Evolutionary conservation across 2,329 filamentous ascomycete genomes (phyloP).

Genomic region (Thielaviopsis euricoi): DNA sequence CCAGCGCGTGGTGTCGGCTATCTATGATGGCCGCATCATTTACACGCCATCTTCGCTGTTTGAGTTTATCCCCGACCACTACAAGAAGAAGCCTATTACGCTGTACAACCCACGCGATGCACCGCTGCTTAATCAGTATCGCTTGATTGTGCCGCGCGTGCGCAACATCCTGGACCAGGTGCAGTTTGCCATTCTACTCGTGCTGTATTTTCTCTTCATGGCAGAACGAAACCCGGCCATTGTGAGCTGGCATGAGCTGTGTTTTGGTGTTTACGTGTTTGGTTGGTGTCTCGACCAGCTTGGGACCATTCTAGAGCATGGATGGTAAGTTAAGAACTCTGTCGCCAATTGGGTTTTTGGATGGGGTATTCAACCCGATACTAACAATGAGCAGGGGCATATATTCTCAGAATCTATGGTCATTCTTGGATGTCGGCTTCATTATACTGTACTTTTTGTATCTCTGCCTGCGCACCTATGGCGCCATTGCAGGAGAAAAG

Average conservation of each 20-base stretch:
- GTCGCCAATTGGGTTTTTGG: neutral
- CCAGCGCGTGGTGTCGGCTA: slow-evolving; percentile 67
- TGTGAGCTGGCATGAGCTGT: slow-evolving; percentile 41
- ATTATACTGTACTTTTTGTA: slow-evolving; percentile 55
- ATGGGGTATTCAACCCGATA: neutral
- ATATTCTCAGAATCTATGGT: slow-evolving; percentile 79
- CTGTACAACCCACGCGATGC: slow-evolving; percentile 64
- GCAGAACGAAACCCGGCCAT: slow-evolving; percentile 40
- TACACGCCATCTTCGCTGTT: slow-evolving; percentile 72
- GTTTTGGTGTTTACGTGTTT: slow-evolving; percentile 57
- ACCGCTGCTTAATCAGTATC: slow-evolving; percentile 68
- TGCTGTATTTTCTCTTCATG: slow-evolving; percentile 60
- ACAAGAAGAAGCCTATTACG: slow-evolving; percentile 69
- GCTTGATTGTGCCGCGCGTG: slow-evolving; percentile 65
- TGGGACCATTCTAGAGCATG: slow-evolving; percentile 60
- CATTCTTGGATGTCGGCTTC: slow-evolving; percentile 69
- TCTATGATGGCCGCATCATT: slow-evolving; percentile 64
- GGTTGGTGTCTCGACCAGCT: slow-evolving; percentile 70
- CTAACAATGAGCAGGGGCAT: slow-evolving; percentile 39
- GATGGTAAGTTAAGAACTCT: slow-evolving; percentile 38
- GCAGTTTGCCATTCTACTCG: slow-evolving; percentile 55
- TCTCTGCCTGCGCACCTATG: slow-evolving; percentile 49
- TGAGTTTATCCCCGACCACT: slow-evolving; percentile 71
- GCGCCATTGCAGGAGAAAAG: slow-evolving; percentile 33
- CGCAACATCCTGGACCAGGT: slow-evolving; percentile 58